These are phyloP conservation scores for Chalaropsis thielavioides DNA, from an alignment of 2,329 filamentous ascomycete species.

Conservation along the genomic window DNA sequence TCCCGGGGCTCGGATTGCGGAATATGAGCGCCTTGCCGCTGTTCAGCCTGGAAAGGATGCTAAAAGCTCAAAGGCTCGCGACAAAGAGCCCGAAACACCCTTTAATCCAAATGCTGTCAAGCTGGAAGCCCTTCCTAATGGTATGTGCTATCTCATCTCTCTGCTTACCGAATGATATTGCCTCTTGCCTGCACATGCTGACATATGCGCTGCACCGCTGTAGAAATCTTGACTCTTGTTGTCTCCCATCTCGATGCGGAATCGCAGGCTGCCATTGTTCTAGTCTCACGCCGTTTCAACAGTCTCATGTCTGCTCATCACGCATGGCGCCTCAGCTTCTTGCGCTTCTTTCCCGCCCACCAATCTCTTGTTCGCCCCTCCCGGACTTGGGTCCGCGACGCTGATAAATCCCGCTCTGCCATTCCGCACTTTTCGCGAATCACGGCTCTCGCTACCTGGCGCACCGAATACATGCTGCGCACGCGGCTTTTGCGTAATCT, in stretches of 20 bases:
- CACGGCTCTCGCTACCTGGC: slow-evolving; percentile 76
- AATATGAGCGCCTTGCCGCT: neutral
- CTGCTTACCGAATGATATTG: too few relatives aligned
- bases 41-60: neutral
- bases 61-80: neutral
- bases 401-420: slow-evolving; percentile 48
- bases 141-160: neutral
- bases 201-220: neutral
- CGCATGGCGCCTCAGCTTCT: slow-evolving; percentile 85
- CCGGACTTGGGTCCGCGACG: slow-evolving; percentile 11
- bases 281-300: slow-evolving; percentile 81
- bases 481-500: slow-evolving; percentile 73
- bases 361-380: slow-evolving; percentile 23
- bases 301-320: slow-evolving; percentile 77
- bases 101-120: neutral
- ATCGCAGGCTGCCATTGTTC: slow-evolving; percentile 65
- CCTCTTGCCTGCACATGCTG: slow-evolving; percentile 14
- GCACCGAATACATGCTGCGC: slow-evolving; percentile 84
- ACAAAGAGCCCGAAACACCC: neutral
- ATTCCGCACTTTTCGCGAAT: slow-evolving; percentile 69
- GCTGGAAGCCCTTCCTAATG: neutral
- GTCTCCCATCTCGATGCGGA: slow-evolving; percentile 79
- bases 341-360: slow-evolving; percentile 74
- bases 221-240: slow-evolving; percentile 84
- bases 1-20: neutral